These are phyloP conservation scores for Botryotinia narcissicola DNA, from an alignment of 2,329 filamentous ascomycete genomes.

Conservation along the genomic window DNA sequence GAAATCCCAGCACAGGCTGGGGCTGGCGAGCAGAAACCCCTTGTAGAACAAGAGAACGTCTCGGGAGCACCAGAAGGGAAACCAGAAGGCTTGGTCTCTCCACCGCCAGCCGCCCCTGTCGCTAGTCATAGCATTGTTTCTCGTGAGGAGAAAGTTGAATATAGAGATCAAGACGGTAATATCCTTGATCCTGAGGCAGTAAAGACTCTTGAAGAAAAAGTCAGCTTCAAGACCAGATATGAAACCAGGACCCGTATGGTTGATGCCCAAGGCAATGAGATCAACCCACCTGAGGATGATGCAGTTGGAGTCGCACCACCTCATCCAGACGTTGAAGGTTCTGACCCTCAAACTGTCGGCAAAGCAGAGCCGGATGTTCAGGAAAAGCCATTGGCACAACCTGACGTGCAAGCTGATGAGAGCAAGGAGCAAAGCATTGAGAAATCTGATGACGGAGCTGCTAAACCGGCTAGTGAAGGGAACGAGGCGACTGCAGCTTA, in stretches of 20 bases:
- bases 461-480: constrained; percentile 62
- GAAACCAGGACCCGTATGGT: constrained; percentile 89
- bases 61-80: constrained; percentile 37
- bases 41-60: constrained; percentile 31
- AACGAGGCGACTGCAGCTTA: constrained; percentile 50
- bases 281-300: constrained; percentile 41
- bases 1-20: constrained; percentile 27
- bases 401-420: constrained; percentile 48
- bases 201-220: constrained; percentile 80
- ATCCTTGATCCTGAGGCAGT: constrained; percentile 82
- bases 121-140: constrained; percentile 37
- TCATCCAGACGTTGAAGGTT: constrained; percentile 51
- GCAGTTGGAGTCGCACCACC: constrained; percentile 35
- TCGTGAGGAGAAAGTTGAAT: constrained; percentile 82
- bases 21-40: constrained; percentile 33
- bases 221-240: constrained; percentile 92
- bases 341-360: constrained; percentile 56
- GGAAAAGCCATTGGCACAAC: constrained; percentile 42
- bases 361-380: constrained; percentile 41
- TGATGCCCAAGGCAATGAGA: constrained; percentile 75
- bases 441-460: constrained; percentile 41
- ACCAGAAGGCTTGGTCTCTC: constrained; percentile 30
- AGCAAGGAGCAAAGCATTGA: constrained; percentile 59
- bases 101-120: constrained; percentile 24
- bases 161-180: constrained; percentile 92